Conservation (phyloP, 495 filamentous ascomycete species). For the Margaritispora aquatica region DNA sequence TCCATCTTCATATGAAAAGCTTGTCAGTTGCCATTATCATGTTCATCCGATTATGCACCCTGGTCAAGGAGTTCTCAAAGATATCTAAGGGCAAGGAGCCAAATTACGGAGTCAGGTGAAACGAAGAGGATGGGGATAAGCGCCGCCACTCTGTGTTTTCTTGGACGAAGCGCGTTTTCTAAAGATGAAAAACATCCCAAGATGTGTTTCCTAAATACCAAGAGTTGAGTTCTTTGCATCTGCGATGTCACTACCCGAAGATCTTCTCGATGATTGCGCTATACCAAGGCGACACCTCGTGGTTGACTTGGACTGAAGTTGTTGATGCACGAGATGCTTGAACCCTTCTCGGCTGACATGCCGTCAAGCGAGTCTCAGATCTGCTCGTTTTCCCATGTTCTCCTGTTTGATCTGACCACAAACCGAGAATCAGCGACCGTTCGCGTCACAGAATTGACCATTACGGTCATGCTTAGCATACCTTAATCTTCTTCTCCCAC, state of each 20-base stretch:
- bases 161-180: not conserved
- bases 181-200: too few species aligned
- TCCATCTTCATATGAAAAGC: not conserved
- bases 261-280: not conserved
- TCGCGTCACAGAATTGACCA: slow-evolving; percentile 12
- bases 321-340: too few species aligned
- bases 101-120: not conserved
- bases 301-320: not conserved
- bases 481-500: slow-evolving; percentile 13
- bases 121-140: not conserved
- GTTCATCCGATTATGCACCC: not conserved
- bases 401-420: slow-evolving; percentile 20
- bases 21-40: not conserved
- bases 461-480: slow-evolving; percentile 4
- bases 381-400: slow-evolving; percentile 2
- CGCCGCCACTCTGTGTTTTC: not conserved
- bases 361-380: slow-evolving; percentile 16
- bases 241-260: too few species aligned
- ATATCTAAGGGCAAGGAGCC: not conserved
- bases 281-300: not conserved
- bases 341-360: not conserved
- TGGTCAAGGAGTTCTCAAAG: not conserved
- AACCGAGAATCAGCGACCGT: slow-evolving; percentile 15
- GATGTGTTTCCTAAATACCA: too few species aligned
- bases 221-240: too few species aligned